phyloP scores from a whole-genome alignment of 768 basidiomycete genomes.

The Suillus occidentalis region DNA sequence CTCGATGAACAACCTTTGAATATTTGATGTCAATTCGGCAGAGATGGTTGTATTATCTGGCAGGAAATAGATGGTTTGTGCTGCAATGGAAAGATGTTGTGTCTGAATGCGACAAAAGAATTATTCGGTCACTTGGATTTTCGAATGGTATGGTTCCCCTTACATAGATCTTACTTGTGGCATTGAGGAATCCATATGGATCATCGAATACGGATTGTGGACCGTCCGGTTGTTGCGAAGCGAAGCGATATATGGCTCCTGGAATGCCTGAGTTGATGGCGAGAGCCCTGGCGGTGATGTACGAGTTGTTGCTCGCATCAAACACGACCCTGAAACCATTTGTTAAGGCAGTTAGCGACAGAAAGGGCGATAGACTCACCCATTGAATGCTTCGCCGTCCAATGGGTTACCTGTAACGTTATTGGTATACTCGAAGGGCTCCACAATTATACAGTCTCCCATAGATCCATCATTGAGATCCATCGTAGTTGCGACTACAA shows the following conservation, averaged over 20 bases:
- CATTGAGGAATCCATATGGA: slow-evolving; percentile 50
- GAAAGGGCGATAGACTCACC: slow-evolving; percentile 38
- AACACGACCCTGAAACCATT: slow-evolving; percentile 41
- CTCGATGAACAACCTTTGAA: slow-evolving; percentile 59
- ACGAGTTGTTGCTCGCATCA: slow-evolving; percentile 37
- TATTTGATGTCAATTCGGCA: slow-evolving; percentile 40
- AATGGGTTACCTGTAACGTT: slow-evolving; percentile 52
- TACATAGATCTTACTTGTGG: slow-evolving; percentile 42
- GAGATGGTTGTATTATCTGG: slow-evolving; percentile 36
- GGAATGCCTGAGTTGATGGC: slow-evolving; percentile 55
- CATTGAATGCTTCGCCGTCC: slow-evolving; percentile 56
- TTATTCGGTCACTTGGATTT: background rate
- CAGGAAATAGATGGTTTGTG: slow-evolving; percentile 62
- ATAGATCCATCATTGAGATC: slow-evolving; percentile 45
- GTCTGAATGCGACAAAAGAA: slow-evolving; percentile 38
- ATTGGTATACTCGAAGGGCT: slow-evolving; percentile 38
- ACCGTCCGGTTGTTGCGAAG: slow-evolving; percentile 42
- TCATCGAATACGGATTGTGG: slow-evolving; percentile 46
- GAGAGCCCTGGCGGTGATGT: slow-evolving; percentile 50
- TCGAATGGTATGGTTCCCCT: slow-evolving; percentile 9
- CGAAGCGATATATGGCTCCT: slow-evolving; percentile 57
- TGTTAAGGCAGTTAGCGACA: background rate
- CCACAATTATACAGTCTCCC: slow-evolving; percentile 34
- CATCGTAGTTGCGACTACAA: slow-evolving; percentile 43
- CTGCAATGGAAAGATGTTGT: slow-evolving; percentile 55